These are phyloP conservation scores for Yamadazyma conglobata DNA, from an alignment of 1,139 yeast genomes.

Conservation along the genomic window DNA sequence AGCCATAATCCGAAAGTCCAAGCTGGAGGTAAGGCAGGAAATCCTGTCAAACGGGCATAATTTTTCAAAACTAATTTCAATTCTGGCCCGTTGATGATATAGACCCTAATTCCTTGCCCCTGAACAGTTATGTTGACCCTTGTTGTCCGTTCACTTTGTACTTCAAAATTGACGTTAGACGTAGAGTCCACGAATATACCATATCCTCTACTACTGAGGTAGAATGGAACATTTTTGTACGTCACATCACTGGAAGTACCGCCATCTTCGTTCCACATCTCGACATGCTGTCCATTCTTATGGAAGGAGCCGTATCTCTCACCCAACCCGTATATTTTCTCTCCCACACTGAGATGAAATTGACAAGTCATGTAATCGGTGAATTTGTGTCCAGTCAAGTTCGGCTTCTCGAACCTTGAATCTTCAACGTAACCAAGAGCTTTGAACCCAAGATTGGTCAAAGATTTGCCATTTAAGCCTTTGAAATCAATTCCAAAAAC, in stretches of 20 bases:
- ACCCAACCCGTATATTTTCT: slow-evolving; percentile 34
- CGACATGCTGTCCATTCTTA: slow-evolving; percentile 35
- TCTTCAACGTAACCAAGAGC: slow-evolving; percentile 32
- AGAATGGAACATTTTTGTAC: slow-evolving; percentile 35
- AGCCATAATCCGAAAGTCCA: slow-evolving; percentile 41
- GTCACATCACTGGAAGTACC: slow-evolving; percentile 37
- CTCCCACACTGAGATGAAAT: slow-evolving; percentile 31
- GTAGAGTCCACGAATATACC: slow-evolving; percentile 34
- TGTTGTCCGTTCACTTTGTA: slow-evolving; percentile 36
- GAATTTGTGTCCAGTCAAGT: slow-evolving; percentile 14
- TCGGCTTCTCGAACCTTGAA: slow-evolving; percentile 16
- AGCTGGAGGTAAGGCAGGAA: slow-evolving; percentile 36
- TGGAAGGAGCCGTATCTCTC: slow-evolving; percentile 36
- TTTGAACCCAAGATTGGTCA: slow-evolving; percentile 28
- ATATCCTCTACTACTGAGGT: slow-evolving; percentile 29
- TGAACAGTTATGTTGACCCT: slow-evolving; percentile 33
- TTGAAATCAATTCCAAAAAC: slow-evolving; percentile 21
- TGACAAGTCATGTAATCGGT: slow-evolving; percentile 25
- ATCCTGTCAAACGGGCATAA: slow-evolving; percentile 32
- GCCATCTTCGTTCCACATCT: slow-evolving; percentile 38
- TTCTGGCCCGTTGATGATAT: slow-evolving; percentile 30
- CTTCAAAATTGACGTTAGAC: slow-evolving; percentile 28
- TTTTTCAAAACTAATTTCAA: slow-evolving; percentile 28
- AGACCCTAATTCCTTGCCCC: slow-evolving; percentile 31
- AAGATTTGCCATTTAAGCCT: slow-evolving; percentile 12